Evolutionary conservation across 768 basidiomycete species (phyloP).

Genomic region (Aureoboletus auriporus): DNA sequence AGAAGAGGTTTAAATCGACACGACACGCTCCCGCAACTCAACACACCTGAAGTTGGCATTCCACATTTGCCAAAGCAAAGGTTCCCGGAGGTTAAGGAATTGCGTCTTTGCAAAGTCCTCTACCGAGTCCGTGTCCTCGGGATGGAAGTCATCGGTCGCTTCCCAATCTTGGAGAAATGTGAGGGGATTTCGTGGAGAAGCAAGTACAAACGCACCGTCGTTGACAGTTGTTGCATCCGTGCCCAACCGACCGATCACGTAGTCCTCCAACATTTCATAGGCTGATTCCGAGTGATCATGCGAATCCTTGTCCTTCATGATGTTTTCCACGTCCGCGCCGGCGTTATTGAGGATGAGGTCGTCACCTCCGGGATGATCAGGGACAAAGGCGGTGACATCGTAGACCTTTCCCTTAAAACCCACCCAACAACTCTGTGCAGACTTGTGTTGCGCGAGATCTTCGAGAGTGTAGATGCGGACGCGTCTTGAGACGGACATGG

Average conservation of each 20-base stretch:
- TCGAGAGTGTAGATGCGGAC: conserved; percentile 70
- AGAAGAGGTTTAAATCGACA: conserved; percentile 5
- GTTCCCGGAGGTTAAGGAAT: conserved; percentile 87
- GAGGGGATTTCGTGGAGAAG: conserved; percentile 5
- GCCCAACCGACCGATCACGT: conserved; percentile 79
- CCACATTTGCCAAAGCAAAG: conserved; percentile 86
- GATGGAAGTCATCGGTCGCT: conserved; percentile 84
- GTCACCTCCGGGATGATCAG: conserved; percentile 94
- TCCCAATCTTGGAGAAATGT: conserved; percentile 66
- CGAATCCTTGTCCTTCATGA: conserved; percentile 76
- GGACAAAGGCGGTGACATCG: conserved; percentile 79
- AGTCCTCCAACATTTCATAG: conserved; percentile 89
- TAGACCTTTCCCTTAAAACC: conserved; percentile 80
- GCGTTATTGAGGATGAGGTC: conserved; percentile 82
- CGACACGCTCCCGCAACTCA: neutral
- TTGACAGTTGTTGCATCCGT: conserved; percentile 68
- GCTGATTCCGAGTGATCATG: conserved; percentile 92
- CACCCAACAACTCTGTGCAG: conserved; percentile 73
- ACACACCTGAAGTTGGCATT: conserved; percentile 74
- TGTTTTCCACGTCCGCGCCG: conserved; percentile 73
- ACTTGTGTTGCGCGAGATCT: conserved; percentile 66
- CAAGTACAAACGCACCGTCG: conserved; percentile 55
- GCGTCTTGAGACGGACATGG: conserved; percentile 57
- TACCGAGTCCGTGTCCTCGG: conserved; percentile 79
- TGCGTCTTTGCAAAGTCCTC: conserved; percentile 86